phyloP scores from a whole-genome alignment of 2,329 filamentous ascomycete species.

The Cladophialophora bantiana region DNA sequence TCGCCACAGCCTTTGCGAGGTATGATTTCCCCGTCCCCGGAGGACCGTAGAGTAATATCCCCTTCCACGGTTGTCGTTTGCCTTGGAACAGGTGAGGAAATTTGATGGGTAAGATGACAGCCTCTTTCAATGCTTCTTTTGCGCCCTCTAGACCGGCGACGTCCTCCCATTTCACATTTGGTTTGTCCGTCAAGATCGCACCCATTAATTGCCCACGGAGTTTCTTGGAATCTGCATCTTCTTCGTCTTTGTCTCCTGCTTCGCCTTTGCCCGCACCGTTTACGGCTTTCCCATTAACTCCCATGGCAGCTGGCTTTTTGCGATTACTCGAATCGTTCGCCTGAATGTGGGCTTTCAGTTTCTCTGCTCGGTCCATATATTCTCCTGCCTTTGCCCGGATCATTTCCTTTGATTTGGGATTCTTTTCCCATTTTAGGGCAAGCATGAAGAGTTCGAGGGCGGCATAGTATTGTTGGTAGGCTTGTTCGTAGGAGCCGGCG shows the following conservation, averaged over 20 bases:
- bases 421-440: constrained; percentile 99
- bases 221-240: constrained; percentile 94
- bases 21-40: constrained; percentile 98
- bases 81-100: constrained; percentile 96
- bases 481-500: constrained; percentile 93
- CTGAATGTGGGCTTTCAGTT: constrained; percentile 88
- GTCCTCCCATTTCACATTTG: constrained; percentile 97
- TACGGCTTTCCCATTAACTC: constrained; percentile 59
- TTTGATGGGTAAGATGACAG: constrained; percentile 96
- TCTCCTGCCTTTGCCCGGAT: constrained; percentile 93
- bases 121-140: constrained; percentile 97
- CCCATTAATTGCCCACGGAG: constrained; percentile 87
- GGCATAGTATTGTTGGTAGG: constrained; percentile 94
- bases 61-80: constrained; percentile 97
- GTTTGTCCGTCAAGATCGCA: constrained; percentile 92
- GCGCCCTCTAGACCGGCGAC: constrained; percentile 92
- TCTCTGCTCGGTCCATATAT: constrained; percentile 99
- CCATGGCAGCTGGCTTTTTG: constrained; percentile 60
- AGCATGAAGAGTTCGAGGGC: constrained; percentile 98
- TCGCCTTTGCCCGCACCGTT: constrained; percentile 63
- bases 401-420: constrained; percentile 94
- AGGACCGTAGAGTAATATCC: constrained; percentile 93
- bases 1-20: constrained; percentile 94
- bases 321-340: constrained; percentile 68
- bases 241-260: constrained; percentile 69